These are phyloP conservation scores for Lipomyces sp. DNA, from an alignment of 805 yeast genomes.

Conservation along the genomic window DNA sequence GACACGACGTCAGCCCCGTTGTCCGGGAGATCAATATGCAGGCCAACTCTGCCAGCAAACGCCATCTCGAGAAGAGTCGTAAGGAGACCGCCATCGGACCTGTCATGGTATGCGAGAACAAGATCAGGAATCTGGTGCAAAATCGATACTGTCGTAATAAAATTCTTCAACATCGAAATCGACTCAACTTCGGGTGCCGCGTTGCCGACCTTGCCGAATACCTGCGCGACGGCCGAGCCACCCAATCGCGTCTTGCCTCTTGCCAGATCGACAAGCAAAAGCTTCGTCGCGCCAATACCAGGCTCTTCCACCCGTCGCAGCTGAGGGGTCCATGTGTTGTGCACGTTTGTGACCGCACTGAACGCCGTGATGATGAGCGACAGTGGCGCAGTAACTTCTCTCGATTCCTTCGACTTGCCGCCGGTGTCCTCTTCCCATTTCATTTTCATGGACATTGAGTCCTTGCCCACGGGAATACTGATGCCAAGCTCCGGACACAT, in stretches of 20 bases:
- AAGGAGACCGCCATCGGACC: slow-evolving; percentile 94
- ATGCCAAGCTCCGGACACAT: slow-evolving; percentile 90
- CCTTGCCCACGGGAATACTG: slow-evolving; percentile 96
- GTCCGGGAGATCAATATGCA: slow-evolving; percentile 47
- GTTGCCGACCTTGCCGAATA: slow-evolving; percentile 81
- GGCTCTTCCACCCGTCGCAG: slow-evolving; percentile 52
- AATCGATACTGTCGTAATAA: slow-evolving; percentile 64
- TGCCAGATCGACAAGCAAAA: slow-evolving; percentile 80
- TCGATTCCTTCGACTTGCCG: slow-evolving; percentile 42
- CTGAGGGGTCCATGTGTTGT: slow-evolving; percentile 94
- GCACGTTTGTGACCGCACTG: slow-evolving; percentile 78
- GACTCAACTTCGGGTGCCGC: slow-evolving; percentile 79
- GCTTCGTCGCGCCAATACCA: slow-evolving; percentile 38
- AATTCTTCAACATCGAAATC: slow-evolving; percentile 57
- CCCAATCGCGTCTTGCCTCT: slow-evolving; percentile 62
- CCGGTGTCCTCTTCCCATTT: slow-evolving; percentile 60
- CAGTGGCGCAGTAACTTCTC: slow-evolving; percentile 93
- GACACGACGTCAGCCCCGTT: slow-evolving; percentile 47
- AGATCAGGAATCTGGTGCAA: slow-evolving; percentile 61
- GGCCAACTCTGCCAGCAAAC: slow-evolving; percentile 88
- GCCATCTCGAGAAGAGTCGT: slow-evolving; percentile 92
- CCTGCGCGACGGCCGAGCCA: slow-evolving; percentile 94
- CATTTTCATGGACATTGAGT: slow-evolving; percentile 98
- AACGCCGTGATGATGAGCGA: slow-evolving; percentile 89
- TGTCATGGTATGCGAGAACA: slow-evolving; percentile 88